Percentiles rank a stretch among this genome's conserved stretches.
Evolutionary conservation across 495 filamentous ascomycete species (phyloP).

Genomic region (Talaromyces trachyspermus): DNA sequence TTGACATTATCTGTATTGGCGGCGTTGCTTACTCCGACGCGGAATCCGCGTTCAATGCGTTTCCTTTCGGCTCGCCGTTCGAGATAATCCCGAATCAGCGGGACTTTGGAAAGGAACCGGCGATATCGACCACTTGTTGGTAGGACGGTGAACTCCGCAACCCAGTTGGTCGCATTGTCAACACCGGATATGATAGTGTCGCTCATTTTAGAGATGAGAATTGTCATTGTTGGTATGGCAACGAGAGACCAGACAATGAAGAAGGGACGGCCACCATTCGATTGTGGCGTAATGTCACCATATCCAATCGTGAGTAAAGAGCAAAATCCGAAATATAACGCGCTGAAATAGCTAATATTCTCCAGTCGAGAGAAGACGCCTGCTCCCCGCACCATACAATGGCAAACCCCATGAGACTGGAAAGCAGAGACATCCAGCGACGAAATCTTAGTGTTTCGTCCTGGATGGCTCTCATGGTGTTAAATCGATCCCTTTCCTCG

Average conservation of each 20-base stretch:
- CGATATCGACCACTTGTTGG: constrained; percentile 46
- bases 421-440: constrained; percentile 62
- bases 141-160: constrained; percentile 54
- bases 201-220: constrained; percentile 56
- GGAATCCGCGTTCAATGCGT: constrained; percentile 43
- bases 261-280: constrained; percentile 70
- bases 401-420: constrained; percentile 56
- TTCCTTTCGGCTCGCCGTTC: constrained; percentile 29
- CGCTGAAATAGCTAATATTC: constrained; percentile 58
- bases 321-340: constrained; percentile 77
- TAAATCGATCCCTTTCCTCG: constrained; percentile 63
- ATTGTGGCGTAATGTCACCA: constrained; percentile 67
- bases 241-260: constrained; percentile 80
- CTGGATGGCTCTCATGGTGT: constrained; percentile 77
- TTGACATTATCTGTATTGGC: constrained; percentile 9
- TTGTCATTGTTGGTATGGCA: constrained; percentile 62
- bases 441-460: constrained; percentile 51
- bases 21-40: constrained; percentile 21
- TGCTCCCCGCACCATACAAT: constrained; percentile 79
- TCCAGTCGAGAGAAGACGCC: constrained; percentile 62
- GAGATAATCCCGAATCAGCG: constrained; percentile 32
- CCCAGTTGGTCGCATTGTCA: constrained; percentile 42
- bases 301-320: constrained; percentile 86
- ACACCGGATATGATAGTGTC: constrained; percentile 52
- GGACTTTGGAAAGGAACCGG: constrained; percentile 31